Conservation (phyloP, 2,329 filamentous ascomycete genomes). For the Colletotrichum trifolii region DNA sequence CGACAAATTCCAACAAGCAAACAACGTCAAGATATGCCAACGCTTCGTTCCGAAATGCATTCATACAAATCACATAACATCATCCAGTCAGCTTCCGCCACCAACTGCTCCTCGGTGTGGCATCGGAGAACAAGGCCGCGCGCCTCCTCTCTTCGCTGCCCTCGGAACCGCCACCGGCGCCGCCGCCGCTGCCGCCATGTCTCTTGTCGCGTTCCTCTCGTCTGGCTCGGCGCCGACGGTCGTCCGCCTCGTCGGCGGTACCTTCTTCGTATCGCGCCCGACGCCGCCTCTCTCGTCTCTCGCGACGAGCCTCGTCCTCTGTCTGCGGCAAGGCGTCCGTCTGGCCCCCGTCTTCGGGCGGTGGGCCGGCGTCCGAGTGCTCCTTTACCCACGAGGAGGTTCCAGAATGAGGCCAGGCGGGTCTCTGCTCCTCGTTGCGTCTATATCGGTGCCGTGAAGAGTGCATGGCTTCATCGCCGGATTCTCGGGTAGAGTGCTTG, state of each 20-base stretch:
- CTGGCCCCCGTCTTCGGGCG: constrained; percentile 55
- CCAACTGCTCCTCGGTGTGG: constrained; percentile 65
- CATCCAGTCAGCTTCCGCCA: constrained; percentile 67
- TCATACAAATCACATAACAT: constrained; percentile 33
- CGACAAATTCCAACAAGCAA: background rate
- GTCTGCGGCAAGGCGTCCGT: constrained; percentile 50
- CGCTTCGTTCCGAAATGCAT: constrained; percentile 28
- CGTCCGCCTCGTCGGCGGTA: constrained; percentile 56
- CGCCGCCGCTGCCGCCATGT: constrained; percentile 36
- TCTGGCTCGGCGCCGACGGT: constrained; percentile 55
- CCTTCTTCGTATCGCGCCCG: constrained; percentile 55
- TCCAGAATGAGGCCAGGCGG: constrained; percentile 71
- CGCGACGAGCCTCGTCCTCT: constrained; percentile 62
- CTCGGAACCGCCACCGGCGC: constrained; percentile 49
- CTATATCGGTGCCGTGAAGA: constrained; percentile 48
- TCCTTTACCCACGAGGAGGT: constrained; percentile 76
- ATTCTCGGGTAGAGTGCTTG: constrained; percentile 53
- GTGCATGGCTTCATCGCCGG: constrained; percentile 58
- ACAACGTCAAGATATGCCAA: constrained; percentile 24
- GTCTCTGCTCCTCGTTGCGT: constrained; percentile 43
- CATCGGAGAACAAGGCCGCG: constrained; percentile 55
- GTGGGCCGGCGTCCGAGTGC: constrained; percentile 70
- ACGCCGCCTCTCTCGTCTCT: constrained; percentile 59
- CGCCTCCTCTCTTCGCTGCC: constrained; percentile 59
- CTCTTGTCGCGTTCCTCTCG: constrained; percentile 55